Base-by-base conservation (phyloP, 371 early-diverging fungal genomes). In the Apophysomyces variabilis region DNA sequence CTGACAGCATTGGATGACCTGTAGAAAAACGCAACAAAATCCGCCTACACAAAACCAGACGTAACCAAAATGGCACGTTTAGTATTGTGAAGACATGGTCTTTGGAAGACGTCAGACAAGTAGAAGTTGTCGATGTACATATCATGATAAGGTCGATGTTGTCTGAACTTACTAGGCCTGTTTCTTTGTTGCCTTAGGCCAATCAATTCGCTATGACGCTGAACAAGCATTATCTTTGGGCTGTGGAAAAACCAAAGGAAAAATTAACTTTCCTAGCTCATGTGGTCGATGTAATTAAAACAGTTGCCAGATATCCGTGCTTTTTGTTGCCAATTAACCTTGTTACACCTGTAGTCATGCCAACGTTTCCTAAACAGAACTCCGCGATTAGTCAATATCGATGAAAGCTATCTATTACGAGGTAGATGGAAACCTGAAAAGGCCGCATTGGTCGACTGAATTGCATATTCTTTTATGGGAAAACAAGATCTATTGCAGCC, bases 41-140 rank as follows among this genome's bases (percentile, higher is more conserved):
- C 13, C 83, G 85, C 11, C 69, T 87, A 16, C 79, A 84, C 60
- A 87, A 87, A 61, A 81, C 82, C 16, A 87, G 85, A 57, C 78
- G 85, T 69, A 84, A 75, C 38, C 83, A 85, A 41, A 82, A 76
- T 11, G 84, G 85, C 1, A 80, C 83, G 9, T 87, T 84, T 58
- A 80, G 84, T 47, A 78, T 84, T 35, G 83, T 82, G 58, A 87
- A 83, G 67, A 75, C 80, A 4, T 87, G 88, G 88, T 68, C 78
- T 56, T 65, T 87, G 38, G 88, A 87, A 39, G 88, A 87, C 63
- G 82, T 87, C 44, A 79, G 73, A 57, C 79, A 79, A 11, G 79
- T 85, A 44, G 79, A 80, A 71, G 77, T 79, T 61, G 69, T 87
- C 45, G 88, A 87, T 71, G 86, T 87, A 85, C 73, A 73, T 38